These are phyloP conservation scores for Astraeus odoratus DNA, from an alignment of 768 basidiomycete genomes.

Conservation along the genomic window DNA sequence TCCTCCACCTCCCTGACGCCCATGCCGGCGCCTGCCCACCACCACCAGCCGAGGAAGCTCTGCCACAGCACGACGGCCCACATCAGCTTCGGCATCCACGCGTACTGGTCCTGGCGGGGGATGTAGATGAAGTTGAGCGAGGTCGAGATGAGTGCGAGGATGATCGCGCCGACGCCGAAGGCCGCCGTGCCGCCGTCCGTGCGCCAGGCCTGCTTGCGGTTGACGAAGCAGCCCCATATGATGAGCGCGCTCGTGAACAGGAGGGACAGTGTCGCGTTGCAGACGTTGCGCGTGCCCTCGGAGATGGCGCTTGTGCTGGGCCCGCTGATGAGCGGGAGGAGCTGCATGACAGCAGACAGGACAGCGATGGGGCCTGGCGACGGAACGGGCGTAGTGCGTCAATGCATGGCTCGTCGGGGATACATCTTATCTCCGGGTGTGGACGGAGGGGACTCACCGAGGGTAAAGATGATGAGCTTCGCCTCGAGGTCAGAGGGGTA, in stretches of 20 bases:
- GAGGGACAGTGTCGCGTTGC: slow-evolving; percentile 93
- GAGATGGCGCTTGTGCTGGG: slow-evolving; percentile 44
- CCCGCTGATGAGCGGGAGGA: slow-evolving; percentile 53
- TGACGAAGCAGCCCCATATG: slow-evolving; percentile 90
- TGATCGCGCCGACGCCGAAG: slow-evolving; percentile 80
- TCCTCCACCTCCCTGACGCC: slow-evolving; percentile 69
- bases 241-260: slow-evolving; percentile 86
- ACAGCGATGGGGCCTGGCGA: slow-evolving; percentile 73
- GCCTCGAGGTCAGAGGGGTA: slow-evolving; percentile 90
- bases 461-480: slow-evolving; percentile 73
- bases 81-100: slow-evolving; percentile 88
- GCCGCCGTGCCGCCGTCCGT: slow-evolving; percentile 94
- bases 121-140: slow-evolving; percentile 87
- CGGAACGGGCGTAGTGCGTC: no score
- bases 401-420: background rate
- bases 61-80: slow-evolving; percentile 97
- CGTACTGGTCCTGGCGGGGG: slow-evolving; percentile 70
- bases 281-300: slow-evolving; percentile 80
- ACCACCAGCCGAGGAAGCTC: slow-evolving; percentile 96
- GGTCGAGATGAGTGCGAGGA: slow-evolving; percentile 77
- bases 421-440: background rate
- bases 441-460: slow-evolving; percentile 45
- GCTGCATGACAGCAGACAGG: slow-evolving; percentile 75
- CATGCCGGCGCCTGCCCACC: slow-evolving; percentile 96
- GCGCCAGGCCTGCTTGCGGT: slow-evolving; percentile 89